Base-by-base conservation (phyloP, 2,329 filamentous ascomycete species). In the Ophiostoma australiae region DNA sequence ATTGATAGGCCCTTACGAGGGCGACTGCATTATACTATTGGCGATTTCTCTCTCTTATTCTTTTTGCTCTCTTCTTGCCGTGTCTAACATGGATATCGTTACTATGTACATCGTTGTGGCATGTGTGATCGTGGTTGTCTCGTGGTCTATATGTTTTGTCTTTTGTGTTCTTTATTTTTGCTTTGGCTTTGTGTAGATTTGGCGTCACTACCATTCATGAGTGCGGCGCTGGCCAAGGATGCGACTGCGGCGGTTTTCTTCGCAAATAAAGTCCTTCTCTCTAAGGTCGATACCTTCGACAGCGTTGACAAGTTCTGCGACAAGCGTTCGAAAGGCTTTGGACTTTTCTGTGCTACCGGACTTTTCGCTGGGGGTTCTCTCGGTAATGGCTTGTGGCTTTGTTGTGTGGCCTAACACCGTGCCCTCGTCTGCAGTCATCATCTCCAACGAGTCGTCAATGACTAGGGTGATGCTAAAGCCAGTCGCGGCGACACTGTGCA, bases 401-500 rank as follows among this genome's bases (percentile, higher is more conserved):
- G 63, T 23, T 17, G 63, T 4, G 17, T 37, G n/a, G 15, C 7
- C 23, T 11, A 33, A 39, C 2, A 17, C 33, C 17, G n/a, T 44
- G 23, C 39, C 4, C 11, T 44, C 66, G n/a, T 44, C 23, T 15
- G 23, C 55, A 27, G 48, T 15, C 52, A 68, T 35, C 33, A 35
- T 65, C 5, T 68, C 37, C 52, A 71, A 37, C 52, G 67, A 27
- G 37, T 37, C 55, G n/a, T 68, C 70, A 35, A 72, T 48, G 11
- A 72, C 70, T 11, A 72, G 23, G 35, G 71, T 72, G 44, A 72
- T 70, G 71, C 67, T 69, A 39, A 68, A 67, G 27, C 27, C 66
- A n/a, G 71, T 70, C 10, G 71, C 71, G 10, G 52, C 68, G 58
- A 72, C 65, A 20, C 67, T 69, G 69, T 72, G 71, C 39, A 72